These are phyloP conservation scores for Kodamaea leandrae DNA, from an alignment of 805 yeast genomes.

Conservation along the genomic window DNA sequence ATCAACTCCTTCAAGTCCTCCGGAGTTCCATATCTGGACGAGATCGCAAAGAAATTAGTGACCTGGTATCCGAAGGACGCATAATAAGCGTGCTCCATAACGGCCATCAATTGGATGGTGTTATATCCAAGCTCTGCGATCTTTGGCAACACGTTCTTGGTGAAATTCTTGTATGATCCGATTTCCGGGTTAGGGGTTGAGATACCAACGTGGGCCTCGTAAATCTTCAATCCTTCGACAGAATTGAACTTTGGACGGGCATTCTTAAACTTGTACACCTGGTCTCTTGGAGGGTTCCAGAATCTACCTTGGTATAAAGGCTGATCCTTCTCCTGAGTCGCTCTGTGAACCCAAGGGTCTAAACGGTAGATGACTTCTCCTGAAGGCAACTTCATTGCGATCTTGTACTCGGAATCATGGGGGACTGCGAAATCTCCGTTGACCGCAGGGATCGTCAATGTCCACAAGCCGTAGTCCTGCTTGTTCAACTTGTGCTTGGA, in stretches of 20 bases:
- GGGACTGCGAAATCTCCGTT: slow-evolving; percentile 63
- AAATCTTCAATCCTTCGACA: slow-evolving; percentile 59
- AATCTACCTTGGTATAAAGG: slow-evolving; percentile 78
- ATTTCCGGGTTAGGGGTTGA: slow-evolving; percentile 86
- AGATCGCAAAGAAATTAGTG: slow-evolving; percentile 84
- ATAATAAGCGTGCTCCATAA: slow-evolving; percentile 98
- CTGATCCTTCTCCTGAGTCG: slow-evolving; percentile 63
- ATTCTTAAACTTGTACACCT: slow-evolving; percentile 58
- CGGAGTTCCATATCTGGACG: slow-evolving; percentile 92
- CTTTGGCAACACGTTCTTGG: slow-evolving; percentile 75
- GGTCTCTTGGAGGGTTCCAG: slow-evolving; percentile 69
- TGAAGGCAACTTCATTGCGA: slow-evolving; percentile 59
- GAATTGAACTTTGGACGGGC: slow-evolving; percentile 53
- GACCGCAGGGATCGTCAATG: slow-evolving; percentile 54
- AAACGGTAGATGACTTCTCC: slow-evolving; percentile 76
- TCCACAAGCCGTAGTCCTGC: slow-evolving; percentile 73
- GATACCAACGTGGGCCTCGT: slow-evolving; percentile 95
- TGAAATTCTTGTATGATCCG: slow-evolving; percentile 84
- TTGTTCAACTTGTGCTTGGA: slow-evolving; percentile 51
- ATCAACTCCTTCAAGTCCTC: slow-evolving; percentile 88
- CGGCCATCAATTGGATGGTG: slow-evolving; percentile 93
- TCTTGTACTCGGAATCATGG: slow-evolving; percentile 77
- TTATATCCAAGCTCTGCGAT: slow-evolving; percentile 85
- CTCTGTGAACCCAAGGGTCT: slow-evolving; percentile 87
- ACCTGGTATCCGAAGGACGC: slow-evolving; percentile 98